phyloP scores from a whole-genome alignment of 495 filamentous ascomycete genomes.

The Daldinia decipiens region DNA sequence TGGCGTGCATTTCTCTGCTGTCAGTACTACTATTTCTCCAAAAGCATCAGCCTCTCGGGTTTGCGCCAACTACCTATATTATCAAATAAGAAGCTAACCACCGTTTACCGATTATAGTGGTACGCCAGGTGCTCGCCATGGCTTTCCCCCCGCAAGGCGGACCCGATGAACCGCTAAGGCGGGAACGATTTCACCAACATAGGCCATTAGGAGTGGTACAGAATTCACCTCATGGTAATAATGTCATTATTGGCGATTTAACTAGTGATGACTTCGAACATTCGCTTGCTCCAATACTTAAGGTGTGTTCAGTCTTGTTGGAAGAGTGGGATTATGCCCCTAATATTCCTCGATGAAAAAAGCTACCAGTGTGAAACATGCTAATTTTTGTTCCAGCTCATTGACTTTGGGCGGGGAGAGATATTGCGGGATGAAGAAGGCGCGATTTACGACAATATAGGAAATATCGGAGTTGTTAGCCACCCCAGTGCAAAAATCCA shows the following conservation, averaged over 20 bases:
- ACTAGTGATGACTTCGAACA: conserved; percentile 11
- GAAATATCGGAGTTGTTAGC: background rate
- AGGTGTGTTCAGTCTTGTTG: conserved; percentile 11
- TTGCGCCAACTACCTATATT: background rate
- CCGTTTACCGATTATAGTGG: conserved; percentile 4
- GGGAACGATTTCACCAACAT: background rate
- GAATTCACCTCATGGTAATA: conserved; percentile 26
- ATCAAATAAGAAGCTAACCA: conserved; percentile 10
- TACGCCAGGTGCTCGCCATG: conserved; percentile 36
- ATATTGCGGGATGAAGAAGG: background rate
- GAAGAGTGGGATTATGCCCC: background rate
- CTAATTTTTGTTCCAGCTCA: conserved; percentile 23
- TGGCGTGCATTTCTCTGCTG: conserved; percentile 39
- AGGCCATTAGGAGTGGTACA: conserved; percentile 10
- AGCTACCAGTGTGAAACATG: background rate
- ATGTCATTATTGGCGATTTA: conserved; percentile 23
- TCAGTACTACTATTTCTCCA: conserved; percentile 10
- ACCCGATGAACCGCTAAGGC: background rate
- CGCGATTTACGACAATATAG: background rate
- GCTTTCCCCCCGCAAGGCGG: conserved; percentile 12
- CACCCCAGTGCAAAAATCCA: background rate
- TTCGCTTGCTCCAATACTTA: conserved; percentile 14
- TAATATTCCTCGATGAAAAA: background rate
- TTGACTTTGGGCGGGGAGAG: conserved; percentile 39
- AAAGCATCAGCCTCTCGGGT: background rate